Evolutionary conservation across 139 green algal species (phyloP).

Genomic region (Axilococcus clingmanii): DNA sequence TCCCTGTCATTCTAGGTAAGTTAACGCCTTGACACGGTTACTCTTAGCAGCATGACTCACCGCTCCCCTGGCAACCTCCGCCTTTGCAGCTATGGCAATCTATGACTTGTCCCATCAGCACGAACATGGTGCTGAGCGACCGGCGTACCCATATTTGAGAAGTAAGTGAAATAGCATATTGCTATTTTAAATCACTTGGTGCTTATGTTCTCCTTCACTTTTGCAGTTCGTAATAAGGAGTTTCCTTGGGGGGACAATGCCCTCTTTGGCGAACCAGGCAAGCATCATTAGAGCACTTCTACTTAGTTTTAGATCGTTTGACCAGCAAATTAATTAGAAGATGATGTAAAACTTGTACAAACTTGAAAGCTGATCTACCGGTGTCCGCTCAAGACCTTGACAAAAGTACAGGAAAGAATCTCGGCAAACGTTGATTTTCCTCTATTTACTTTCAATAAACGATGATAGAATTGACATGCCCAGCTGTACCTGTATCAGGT

Average conservation of each 20-base stretch:
- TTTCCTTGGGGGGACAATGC: slow-evolving; percentile 11
- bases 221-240: slow-evolving; percentile 1
- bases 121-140: slow-evolving; percentile 1
- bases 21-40: background rate
- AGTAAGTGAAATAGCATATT: background rate
- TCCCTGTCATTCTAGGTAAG: background rate
- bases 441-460: too few species aligned
- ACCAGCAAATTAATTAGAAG: too few species aligned
- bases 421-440: too few species aligned
- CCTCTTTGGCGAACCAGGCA: slow-evolving; percentile 5
- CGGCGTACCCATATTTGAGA: background rate
- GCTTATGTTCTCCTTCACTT: background rate
- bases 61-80: background rate
- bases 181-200: background rate
- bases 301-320: too few species aligned
- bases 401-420: too few species aligned
- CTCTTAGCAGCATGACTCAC: background rate
- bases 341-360: too few species aligned
- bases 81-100: slow-evolving; percentile 2
- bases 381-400: too few species aligned
- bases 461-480: too few species aligned
- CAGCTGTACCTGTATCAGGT: too few species aligned
- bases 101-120: background rate
- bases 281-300: background rate
- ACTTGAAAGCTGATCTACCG: too few species aligned